phyloP scores from a whole-genome alignment of 768 basidiomycete species.

The Leucosporidium creatinivorum region DNA sequence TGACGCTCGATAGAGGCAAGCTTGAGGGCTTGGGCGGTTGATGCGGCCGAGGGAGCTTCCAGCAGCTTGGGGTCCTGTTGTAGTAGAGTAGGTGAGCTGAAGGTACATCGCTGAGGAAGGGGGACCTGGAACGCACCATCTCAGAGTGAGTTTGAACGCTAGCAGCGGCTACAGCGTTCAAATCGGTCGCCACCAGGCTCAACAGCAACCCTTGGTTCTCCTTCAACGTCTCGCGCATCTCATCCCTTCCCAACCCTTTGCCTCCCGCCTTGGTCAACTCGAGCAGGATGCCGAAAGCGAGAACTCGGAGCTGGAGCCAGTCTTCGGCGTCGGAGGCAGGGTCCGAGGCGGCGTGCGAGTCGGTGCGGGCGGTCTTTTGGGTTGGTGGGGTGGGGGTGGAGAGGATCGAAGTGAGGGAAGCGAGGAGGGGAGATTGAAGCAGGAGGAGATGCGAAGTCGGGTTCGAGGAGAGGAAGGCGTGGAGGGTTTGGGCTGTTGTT shows the following conservation, averaged over 20 bases:
- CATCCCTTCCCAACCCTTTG: conserved; percentile 19
- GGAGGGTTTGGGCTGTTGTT: conserved; percentile 23
- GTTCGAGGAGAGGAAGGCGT: conserved; percentile 29
- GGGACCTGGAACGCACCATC: conserved; percentile 5
- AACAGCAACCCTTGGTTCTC: conserved; percentile 5
- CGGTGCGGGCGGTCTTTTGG: neutral
- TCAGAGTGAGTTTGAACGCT: neutral
- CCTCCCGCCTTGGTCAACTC: conserved; percentile 17
- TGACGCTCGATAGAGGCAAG: conserved; percentile 41
- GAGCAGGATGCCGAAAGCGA: conserved; percentile 25
- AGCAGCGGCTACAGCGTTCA: neutral
- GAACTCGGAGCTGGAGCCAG: conserved; percentile 23
- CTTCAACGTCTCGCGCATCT: conserved; percentile 7
- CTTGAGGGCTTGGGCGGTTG: conserved; percentile 2
- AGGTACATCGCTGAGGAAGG: no score
- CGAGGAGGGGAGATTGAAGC: conserved; percentile 11
- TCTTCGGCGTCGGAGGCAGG: neutral
- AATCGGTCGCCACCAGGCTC: conserved; percentile 7
- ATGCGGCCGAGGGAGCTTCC: neutral
- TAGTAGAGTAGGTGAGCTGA: no score
- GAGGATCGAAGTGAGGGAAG: conserved; percentile 25
- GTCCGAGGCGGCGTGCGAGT: neutral
- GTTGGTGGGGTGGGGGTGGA: conserved; percentile 2
- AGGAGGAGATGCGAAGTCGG: conserved; percentile 14
- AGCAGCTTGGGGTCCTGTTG: conserved; percentile 15